phyloP scores from a whole-genome alignment of 2,329 filamentous ascomycete species.

The Plectosphaerella sp. region DNA sequence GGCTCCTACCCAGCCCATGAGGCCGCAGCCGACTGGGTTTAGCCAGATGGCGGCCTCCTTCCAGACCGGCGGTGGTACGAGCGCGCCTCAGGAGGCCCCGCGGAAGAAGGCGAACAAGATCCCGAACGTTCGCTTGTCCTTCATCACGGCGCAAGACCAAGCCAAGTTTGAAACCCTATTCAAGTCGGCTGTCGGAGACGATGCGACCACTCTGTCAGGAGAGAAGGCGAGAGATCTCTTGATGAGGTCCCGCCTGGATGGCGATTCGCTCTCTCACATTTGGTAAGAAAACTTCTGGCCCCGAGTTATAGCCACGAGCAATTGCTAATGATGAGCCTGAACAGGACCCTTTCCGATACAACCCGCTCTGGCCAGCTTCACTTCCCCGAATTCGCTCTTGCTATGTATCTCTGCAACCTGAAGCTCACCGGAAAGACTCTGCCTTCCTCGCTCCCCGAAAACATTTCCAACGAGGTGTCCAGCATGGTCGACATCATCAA shows the following conservation, averaged over 20 bases:
- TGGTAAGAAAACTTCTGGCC: constrained; percentile 56
- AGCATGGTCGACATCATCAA: constrained; percentile 99
- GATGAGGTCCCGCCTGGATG: constrained; percentile 80
- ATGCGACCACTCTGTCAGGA: constrained; percentile 80
- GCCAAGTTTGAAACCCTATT: constrained; percentile 97
- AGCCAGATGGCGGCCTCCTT: constrained; percentile 64
- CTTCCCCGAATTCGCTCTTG: constrained; percentile 94
- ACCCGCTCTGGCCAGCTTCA: constrained; percentile 94
- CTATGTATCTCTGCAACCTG: constrained; percentile 98
- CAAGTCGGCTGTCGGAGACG: constrained; percentile 86
- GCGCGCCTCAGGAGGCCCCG: constrained; percentile 30
- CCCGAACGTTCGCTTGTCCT: constrained; percentile 88
- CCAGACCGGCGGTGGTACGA: constrained; percentile 43
- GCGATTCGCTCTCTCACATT: constrained; percentile 84
- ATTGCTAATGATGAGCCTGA: constrained; percentile 6
- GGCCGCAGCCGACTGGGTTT: constrained; percentile 63
- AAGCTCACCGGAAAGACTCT: constrained; percentile 83
- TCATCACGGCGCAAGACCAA: constrained; percentile 93
- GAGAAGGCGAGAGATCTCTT: constrained; percentile 90
- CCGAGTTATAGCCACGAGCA: constrained; percentile 10
- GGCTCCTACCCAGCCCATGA: constrained; percentile 48
- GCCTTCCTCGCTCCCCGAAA: constrained; percentile 71
- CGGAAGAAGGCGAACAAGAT: constrained; percentile 67
- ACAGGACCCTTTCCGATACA: constrained; percentile 85
- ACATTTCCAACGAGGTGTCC: constrained; percentile 91